phyloP scores from a whole-genome alignment of 2,329 filamentous ascomycete genomes.

The Phyllosticta citrichinensis region DNA sequence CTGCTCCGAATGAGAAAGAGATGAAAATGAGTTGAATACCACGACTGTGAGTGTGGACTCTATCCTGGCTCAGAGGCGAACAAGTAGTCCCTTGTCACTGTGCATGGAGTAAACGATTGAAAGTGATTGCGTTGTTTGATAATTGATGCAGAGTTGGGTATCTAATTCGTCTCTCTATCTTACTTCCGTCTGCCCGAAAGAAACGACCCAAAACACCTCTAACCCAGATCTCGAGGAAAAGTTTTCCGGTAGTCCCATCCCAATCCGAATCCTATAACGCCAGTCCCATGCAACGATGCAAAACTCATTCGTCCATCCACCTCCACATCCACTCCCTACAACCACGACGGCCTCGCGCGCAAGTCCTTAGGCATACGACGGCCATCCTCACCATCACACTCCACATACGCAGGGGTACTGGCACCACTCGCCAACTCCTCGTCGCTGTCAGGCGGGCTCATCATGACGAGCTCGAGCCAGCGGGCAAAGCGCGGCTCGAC shows the following conservation, averaged over 20 bases:
- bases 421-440: conserved; percentile 9
- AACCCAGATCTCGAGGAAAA: not conserved
- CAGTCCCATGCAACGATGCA: not conserved
- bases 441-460: conserved; percentile 23
- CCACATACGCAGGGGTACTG: conserved; percentile 8
- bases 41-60: no score
- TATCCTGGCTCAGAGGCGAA: no score
- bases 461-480: conserved; percentile 37
- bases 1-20: no score
- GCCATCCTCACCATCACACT: conserved; percentile 9
- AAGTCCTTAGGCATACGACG: not conserved
- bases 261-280: not conserved
- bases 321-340: not conserved
- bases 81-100: not conserved
- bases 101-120: not conserved
- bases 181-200: not conserved
- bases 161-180: not conserved
- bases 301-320: not conserved
- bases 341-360: conserved; percentile 1
- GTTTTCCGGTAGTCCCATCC: not conserved
- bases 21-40: no score
- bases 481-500: conserved; percentile 32
- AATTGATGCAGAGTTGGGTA: not conserved
- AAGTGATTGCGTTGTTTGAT: not conserved
- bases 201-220: not conserved